Base-by-base conservation (phyloP, 805 yeast genomes). In the Suhomyces xylopsoci region DNA sequence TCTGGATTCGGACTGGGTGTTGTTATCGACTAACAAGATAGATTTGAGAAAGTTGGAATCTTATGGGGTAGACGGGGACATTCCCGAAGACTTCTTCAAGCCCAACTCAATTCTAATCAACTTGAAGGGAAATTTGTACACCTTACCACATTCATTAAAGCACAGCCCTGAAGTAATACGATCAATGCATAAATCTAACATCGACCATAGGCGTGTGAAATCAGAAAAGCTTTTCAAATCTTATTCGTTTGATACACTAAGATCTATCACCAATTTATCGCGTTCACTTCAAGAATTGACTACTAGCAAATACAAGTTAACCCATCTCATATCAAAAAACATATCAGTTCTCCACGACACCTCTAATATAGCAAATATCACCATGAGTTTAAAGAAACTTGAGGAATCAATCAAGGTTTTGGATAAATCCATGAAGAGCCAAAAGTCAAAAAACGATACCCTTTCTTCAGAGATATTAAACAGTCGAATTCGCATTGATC, bases 231-330 rank as follows among this genome's bases (percentile, higher is more conserved):
- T 28, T 9, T 10, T n/a, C 14, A 17, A 42, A 2, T 66, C 73
- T 3, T 71, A 71, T 51, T 54, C 63, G 4, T 68, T 68, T 51
- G 74, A 70, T 49, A 46, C 61, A 7, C 62, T 70, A n/a, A 50
- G 76, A 43, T 57, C 69, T 1, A 48, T 70, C 8, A 59, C 58
- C 45, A 65, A 62, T 42, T 52, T 70, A n/a, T 49, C 58, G 14
- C 55, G 56, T 20, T 64, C 74, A 1, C 50, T 66, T 2, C 63
- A 62, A 25, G 79, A 75, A 48, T 63, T 74, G 40, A 32, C 50
- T 5, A 14, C 38, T 2, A 54, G 71, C 34, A 73, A 72, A 51
- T 36, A 28, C n/a, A 56, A 51, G 19, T 50, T 68, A 1, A 47
- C 64, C 1, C 44, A 30, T 3, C 68, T 64, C 19, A 66, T 72